Evolutionary conservation across 164 flowering plant genomes (phyloP), one percentile per base, ranked within the genome.

Genomic region (Houttuynia cordata): DNA sequence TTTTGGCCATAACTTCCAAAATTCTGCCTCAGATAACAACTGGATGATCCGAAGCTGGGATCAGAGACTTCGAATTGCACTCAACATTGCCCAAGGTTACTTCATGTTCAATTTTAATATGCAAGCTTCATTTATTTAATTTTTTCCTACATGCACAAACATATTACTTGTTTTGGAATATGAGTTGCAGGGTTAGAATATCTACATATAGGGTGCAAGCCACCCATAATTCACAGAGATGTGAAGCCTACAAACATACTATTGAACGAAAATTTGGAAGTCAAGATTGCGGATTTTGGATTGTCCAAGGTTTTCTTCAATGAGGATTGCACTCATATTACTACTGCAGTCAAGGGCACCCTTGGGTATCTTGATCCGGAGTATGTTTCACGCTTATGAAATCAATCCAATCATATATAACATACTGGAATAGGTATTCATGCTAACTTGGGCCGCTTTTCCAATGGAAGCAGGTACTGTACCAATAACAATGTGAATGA

Each of bases 21-120:
- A 6, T 20, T 25, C 61, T 23, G 52, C 8, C 70, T 53, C 65
- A 71, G 70, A 25, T 17, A 61, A 8, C 7, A 58, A 50, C 20
- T 20, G 37, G 10, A 18, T 62, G 18, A 18, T 58, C 45, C 40
- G 76, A 62, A 64, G 50, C 10, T 79, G 82, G 82, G 71, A 72
- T 14, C 45, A 57, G n/a, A 17, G 42, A 34, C 60, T 57, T 39
- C 60, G 54, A 22, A 49, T 60, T 12, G 54, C 54, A 60, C 34
- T 53, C 8, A 50, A 53, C 19, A 47, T 42, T 12, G 57, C 57
- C 19, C 57, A 62, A 62, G 64, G 57, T 54, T 23, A 10, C 57
- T 19, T 20, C 6, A 21, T 5, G 37, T 9, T 7, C n/a, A 19
- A 19, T 20, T 5, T 21, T 3, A 39, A 23, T 37, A 15, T 62